Conservation (phyloP, 495 filamentous ascomycete genomes). For the Cercophora sp. region DNA sequence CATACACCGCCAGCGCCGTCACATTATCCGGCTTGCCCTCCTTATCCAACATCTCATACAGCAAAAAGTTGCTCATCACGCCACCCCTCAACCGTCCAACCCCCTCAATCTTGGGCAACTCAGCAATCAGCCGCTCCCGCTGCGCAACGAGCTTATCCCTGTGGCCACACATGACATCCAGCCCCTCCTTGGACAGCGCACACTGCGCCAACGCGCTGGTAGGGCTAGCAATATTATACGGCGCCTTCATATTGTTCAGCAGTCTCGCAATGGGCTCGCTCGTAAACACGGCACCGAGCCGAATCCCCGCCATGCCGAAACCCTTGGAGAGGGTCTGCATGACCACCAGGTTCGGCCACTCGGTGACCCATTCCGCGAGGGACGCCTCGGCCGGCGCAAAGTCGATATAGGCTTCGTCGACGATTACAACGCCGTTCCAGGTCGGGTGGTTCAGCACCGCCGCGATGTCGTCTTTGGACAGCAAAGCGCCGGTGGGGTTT, state of each 20-base stretch:
- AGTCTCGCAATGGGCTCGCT: conserved; percentile 56
- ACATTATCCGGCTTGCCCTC: conserved; percentile 72
- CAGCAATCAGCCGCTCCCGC: conserved; percentile 66
- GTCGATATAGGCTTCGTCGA: conserved; percentile 97
- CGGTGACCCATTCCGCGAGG: conserved; percentile 87
- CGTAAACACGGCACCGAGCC: conserved; percentile 66
- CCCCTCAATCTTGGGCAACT: conserved; percentile 71
- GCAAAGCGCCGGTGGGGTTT: conserved; percentile 80
- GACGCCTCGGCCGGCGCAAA: conserved; percentile 67
- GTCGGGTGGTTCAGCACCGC: conserved; percentile 77
- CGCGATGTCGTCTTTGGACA: conserved; percentile 71
- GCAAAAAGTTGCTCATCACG: conserved; percentile 76
- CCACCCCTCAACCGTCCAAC: conserved; percentile 82
- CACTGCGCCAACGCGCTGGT: conserved; percentile 76
- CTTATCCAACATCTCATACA: conserved; percentile 77
- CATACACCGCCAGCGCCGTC: conserved; percentile 73
- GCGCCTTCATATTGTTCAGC: conserved; percentile 88
- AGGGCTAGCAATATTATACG: conserved; percentile 87
- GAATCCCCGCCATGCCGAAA: conserved; percentile 90
- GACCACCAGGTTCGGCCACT: conserved; percentile 95
- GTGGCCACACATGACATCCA: conserved; percentile 68
- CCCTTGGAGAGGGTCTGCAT: conserved; percentile 98
- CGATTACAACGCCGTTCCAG: conserved; percentile 90
- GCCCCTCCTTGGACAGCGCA: conserved; percentile 60
- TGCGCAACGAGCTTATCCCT: conserved; percentile 66